These are phyloP conservation scores for Meyerozyma elateridarum DNA, from an alignment of 1,139 yeast genomes.

Conservation along the genomic window DNA sequence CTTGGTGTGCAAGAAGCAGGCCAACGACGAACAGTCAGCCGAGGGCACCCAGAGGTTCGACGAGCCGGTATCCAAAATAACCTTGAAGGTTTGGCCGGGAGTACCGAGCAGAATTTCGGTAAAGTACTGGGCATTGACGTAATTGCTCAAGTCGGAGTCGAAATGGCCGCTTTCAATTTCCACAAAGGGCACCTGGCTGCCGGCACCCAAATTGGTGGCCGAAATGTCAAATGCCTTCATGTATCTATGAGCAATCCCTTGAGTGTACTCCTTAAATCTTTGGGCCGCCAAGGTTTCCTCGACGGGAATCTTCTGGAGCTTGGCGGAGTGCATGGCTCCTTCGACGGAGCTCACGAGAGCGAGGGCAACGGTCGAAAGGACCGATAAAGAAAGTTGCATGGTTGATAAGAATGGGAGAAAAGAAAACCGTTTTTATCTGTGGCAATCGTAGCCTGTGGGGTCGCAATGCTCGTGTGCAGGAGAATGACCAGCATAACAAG, in stretches of 20 bases:
- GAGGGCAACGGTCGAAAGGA: conserved; percentile 47
- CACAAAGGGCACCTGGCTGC: conserved; percentile 44
- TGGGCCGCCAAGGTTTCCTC: conserved; percentile 59
- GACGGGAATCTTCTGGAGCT: conserved; percentile 58
- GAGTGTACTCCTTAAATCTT: conserved; percentile 59
- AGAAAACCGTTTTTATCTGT: too few species aligned
- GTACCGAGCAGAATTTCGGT: conserved; percentile 88
- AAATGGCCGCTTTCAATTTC: conserved; percentile 15
- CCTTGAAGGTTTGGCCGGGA: conserved; percentile 89
- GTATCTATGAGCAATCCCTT: conserved; percentile 72
- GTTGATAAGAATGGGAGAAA: conserved; percentile 4
- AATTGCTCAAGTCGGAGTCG: conserved; percentile 83
- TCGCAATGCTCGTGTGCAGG: too few species aligned
- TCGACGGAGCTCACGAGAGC: conserved; percentile 44
- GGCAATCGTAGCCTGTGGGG: too few species aligned
- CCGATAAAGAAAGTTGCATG: conserved; percentile 27
- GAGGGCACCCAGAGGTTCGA: conserved; percentile 97
- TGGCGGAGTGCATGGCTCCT: conserved; percentile 61
- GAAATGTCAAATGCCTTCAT: conserved; percentile 48
- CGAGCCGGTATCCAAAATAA: conserved; percentile 90
- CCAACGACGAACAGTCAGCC: conserved; percentile 81
- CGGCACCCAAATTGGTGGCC: conserved; percentile 20
- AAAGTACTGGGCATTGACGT: conserved; percentile 90
- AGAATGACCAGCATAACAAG: too few species aligned
- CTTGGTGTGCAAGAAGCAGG: conserved; percentile 89